Evolutionary conservation across 345 rosid species (phyloP).

Genomic region (Streptanthus diversifolius): DNA sequence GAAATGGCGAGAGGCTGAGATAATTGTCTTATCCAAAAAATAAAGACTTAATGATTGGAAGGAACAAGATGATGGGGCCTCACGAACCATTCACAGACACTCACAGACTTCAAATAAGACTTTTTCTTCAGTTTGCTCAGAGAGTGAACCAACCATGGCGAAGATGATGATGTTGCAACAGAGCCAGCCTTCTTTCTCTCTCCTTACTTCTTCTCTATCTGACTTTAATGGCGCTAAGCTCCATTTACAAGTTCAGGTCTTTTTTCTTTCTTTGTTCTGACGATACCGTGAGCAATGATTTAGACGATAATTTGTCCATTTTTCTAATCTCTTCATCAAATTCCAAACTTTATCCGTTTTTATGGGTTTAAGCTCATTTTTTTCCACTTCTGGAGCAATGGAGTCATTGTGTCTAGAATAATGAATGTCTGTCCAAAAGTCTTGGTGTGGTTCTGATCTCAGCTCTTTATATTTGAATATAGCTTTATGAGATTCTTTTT

Average conservation of each 20-base stretch:
- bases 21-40: slow-evolving; percentile 32
- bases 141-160: slow-evolving; percentile 46
- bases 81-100: slow-evolving; percentile 28
- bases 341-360: neutral
- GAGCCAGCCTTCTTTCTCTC: slow-evolving; percentile 61
- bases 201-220: slow-evolving; percentile 73
- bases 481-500: neutral
- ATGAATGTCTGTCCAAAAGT: neutral
- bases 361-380: neutral
- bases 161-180: slow-evolving; percentile 68
- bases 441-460: neutral
- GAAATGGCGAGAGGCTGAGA: slow-evolving; percentile 36
- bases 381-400: neutral
- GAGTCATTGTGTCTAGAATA: neutral
- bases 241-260: slow-evolving; percentile 62
- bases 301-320: no score
- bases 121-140: slow-evolving; percentile 13
- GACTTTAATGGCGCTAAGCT: slow-evolving; percentile 86
- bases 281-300: no score
- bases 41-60: slow-evolving; percentile 27
- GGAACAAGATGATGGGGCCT: slow-evolving; percentile 27
- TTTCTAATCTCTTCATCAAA: neutral
- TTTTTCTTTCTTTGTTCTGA: slow-evolving; percentile 2
- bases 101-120: slow-evolving; percentile 15
- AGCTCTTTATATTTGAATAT: neutral